A percentile compares a stretch with the other conserved stretches of the same genome.
phyloP scores from a whole-genome alignment of 139 green algal species.

The Volvox africanus region DNA sequence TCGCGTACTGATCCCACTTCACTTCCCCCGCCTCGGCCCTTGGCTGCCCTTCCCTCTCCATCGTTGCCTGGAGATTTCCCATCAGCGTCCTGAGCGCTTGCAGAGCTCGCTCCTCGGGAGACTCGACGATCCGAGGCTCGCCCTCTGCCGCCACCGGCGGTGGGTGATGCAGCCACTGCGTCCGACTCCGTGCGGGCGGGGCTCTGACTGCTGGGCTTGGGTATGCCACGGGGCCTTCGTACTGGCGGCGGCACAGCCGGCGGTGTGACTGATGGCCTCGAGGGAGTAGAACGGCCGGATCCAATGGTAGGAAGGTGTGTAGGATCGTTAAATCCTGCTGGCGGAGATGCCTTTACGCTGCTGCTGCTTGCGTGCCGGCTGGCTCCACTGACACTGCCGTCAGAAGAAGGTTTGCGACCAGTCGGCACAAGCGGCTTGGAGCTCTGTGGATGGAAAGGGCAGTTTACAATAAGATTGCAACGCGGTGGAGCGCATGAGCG shows the following conservation, averaged over 20 bases:
- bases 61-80: not conserved
- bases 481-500: too few species aligned
- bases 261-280: not conserved
- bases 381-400: not conserved
- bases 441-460: not conserved
- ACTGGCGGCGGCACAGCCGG: not conserved
- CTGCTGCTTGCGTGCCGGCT: not conserved
- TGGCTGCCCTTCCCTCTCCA: not conserved
- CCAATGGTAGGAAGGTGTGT: not conserved
- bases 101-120: not conserved
- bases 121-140: not conserved
- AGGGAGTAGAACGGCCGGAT: conserved; percentile 11
- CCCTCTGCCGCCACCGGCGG: not conserved
- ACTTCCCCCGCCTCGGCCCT: not conserved
- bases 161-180: not conserved
- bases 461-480: too few species aligned
- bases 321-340: not conserved
- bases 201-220: conserved; percentile 10
- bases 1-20: not conserved
- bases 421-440: not conserved
- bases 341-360: not conserved
- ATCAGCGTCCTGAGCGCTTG: not conserved
- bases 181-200: not conserved
- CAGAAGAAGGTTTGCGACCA: not conserved
- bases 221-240: not conserved